A percentile compares a stretch with the other conserved stretches of the same genome.
Conservation (phyloP, 2,329 filamentous ascomycete genomes). For the Alternaria consortialis region DNA sequence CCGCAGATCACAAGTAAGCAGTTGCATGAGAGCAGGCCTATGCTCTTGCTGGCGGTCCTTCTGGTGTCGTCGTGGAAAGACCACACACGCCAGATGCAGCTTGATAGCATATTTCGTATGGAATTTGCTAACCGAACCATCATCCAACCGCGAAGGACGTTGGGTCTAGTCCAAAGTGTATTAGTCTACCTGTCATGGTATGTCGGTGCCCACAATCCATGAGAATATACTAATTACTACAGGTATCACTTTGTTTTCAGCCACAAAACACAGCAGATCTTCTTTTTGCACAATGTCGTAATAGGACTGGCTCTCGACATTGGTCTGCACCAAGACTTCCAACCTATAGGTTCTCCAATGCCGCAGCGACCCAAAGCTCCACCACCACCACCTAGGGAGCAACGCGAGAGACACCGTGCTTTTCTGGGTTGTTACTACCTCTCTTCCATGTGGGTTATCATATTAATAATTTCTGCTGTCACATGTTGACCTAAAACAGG, state of each 20-base stretch:
- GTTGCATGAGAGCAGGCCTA: conserved; percentile 37
- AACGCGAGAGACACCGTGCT: conserved; percentile 40
- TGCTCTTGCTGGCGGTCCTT: conserved; percentile 45
- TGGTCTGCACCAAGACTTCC: conserved; percentile 35
- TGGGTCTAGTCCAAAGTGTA: conserved; percentile 45
- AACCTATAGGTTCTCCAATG: conserved; percentile 24
- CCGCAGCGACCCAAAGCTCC: conserved; percentile 22
- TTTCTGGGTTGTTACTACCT: conserved; percentile 49
- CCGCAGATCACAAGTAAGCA: conserved; percentile 21
- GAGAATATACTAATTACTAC: conserved; percentile 7
- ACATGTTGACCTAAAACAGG: conserved; percentile 23
- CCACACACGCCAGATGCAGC: conserved; percentile 34
- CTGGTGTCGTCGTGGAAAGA: conserved; percentile 42
- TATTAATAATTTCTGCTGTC: too few relatives aligned
- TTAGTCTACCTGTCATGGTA: conserved; percentile 48
- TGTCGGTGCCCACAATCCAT: neutral
- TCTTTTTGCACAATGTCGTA: conserved; percentile 43
- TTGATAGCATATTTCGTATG: conserved; percentile 39
- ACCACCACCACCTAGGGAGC: conserved; percentile 23
- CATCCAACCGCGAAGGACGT: conserved; percentile 36
- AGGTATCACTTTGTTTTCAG: conserved; percentile 50
- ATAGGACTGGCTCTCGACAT: conserved; percentile 46
- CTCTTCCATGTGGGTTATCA: conserved; percentile 37
- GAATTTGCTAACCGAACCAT: conserved; percentile 48
- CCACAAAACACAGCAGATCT: conserved; percentile 48